A percentile compares a stretch with the other conserved stretches of the same genome.
These are phyloP conservation scores for Ceratocystis cacaofunesta DNA, from an alignment of 2,329 filamentous ascomycete species.

Conservation along the genomic window DNA sequence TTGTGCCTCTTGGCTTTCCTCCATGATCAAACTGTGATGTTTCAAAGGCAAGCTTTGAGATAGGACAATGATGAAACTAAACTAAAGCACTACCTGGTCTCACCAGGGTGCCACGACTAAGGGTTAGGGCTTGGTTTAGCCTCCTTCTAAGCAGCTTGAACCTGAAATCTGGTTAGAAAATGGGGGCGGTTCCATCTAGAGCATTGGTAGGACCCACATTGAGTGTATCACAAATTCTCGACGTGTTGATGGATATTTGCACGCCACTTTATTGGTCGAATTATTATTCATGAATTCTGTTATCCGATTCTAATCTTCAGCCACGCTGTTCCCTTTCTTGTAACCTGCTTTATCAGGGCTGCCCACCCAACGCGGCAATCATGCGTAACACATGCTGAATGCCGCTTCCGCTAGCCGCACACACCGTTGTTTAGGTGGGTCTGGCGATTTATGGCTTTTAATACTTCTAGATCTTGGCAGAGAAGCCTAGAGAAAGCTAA, in stretches of 20 bases:
- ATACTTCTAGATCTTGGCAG: not conserved
- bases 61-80: not conserved
- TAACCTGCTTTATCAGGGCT: too few relatives aligned
- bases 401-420: not conserved
- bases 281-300: not conserved
- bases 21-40: not conserved
- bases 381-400: not conserved
- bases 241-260: not conserved
- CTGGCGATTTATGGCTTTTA: not conserved
- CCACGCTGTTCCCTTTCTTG: not conserved
- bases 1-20: not conserved
- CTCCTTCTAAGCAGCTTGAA: too few relatives aligned
- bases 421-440: not conserved
- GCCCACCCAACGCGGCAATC: too few relatives aligned
- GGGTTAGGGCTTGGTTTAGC: not conserved
- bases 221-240: not conserved
- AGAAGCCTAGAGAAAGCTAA: not conserved
- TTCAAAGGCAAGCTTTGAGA: not conserved
- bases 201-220: not conserved
- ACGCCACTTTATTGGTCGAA: not conserved
- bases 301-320: not conserved
- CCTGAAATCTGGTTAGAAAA: not conserved
- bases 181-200: not conserved
- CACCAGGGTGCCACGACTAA: not conserved
- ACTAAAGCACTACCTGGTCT: not conserved